Evolutionary conservation across 495 filamentous ascomycete species (phyloP), one percentile per base, ranked within the genome.

Genomic region (Pseudomonodictys pantanalensis): DNA sequence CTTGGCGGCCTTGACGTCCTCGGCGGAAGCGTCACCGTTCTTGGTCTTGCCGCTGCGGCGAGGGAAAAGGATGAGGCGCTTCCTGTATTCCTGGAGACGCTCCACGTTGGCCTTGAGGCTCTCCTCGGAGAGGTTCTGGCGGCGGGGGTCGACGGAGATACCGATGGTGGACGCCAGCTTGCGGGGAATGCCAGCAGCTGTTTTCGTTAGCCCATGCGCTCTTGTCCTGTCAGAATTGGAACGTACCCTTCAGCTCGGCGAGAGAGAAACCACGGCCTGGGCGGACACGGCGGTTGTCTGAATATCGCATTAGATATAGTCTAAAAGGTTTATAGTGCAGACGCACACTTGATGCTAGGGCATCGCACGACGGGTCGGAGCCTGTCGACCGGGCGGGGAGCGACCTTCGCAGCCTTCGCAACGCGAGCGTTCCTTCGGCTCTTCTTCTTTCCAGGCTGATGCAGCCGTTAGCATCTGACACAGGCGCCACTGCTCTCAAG

Each of bases 231-330:
- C 4, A 25, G n/a, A 4, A 30, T 50, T 5, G n/a, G n/a, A n/a
- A 28, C 47, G 29, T 63, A 63, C 55, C 30, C 92, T 98, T 98
- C 72, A 98, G 81, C 86, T 98, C 93, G 76, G 85, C 82, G 56
- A 97, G 83, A 61, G 93, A 89, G 86, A 98, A 98, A 69, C 93
- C 93, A 81, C 95, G 90, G 72, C 93, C 93, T 68, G 90, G 86
- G 73, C 95, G 87, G 68, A 96, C 87, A 72, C 92, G 91, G 72
- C 93, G 92, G 88, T 98, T 98, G 83, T 69, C 50, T 56, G 23
- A 5, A 3, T 8, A 28, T 12, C 12, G 51, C 9, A 28, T 56
- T 28, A 63, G 60, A 25, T 17, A 44, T 18, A 39, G 6, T 23
- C 23, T 23, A 10, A 32, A 22, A 8, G 18, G 3, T 2, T 38